Evolutionary conservation across 441 rosid species (phyloP), one percentile per base, ranked within the genome.

Genomic region (Viola pubescens): DNA sequence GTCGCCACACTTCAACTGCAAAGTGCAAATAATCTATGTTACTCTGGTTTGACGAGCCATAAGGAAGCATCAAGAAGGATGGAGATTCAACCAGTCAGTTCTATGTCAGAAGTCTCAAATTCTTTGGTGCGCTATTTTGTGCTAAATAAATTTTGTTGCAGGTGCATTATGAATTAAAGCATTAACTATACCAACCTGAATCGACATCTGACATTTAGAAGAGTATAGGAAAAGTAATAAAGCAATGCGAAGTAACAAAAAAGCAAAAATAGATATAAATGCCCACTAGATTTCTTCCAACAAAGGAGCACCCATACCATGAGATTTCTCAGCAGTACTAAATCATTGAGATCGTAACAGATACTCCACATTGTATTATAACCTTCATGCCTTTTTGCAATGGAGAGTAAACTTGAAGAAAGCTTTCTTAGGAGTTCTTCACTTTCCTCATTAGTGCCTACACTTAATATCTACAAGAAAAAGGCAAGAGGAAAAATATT

Each of bases 341-440:
- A 70, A 77, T 94, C 97, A 62, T 85, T 81, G 62, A 91, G 87
- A 73, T 88, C 95, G 72, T 84, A 85, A 65, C 95, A 90, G 70
- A 94, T 78, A 73, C 60, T 75, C 97, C 97, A 94, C 84, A 90
- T 75, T 12, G 88, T 80, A 54, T 72, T 80, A 71, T 94, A 88
- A 59, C 84, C 88, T 62, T 82, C 97, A 74, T 94, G 92, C 68
- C 80, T 79, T 77, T 86, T 91, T 52, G 95, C 91, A 52, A 82
- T 64, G 59, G 82, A 66, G 58, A 88, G 70, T 89, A 94, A 82
- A 72, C 73, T 76, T 55, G 86, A 75, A 54, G 88, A 84, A 49
- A 82, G 83, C 72, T 81, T 84, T 77, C 77, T 74, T 13, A 85
- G 77, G 58, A 63, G 72, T 58, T 81, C 89, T 62, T 68, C 73